Evolutionary conservation across 2,329 filamentous ascomycete species (phyloP).

Genomic region (Colletotrichum somersetense): DNA sequence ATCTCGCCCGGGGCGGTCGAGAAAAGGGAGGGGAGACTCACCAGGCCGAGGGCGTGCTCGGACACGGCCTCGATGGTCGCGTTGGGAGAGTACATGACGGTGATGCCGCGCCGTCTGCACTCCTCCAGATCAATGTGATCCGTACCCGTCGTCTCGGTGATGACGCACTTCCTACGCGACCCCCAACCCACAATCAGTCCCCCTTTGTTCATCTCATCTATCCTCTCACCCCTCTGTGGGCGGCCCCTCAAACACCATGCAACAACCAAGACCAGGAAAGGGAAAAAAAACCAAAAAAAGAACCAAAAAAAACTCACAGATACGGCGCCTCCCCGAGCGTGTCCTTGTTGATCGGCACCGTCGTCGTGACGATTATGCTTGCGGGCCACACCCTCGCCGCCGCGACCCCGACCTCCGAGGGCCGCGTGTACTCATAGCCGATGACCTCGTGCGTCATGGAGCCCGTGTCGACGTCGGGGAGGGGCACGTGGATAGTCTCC

Average conservation of each 20-base stretch:
- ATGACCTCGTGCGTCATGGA: constrained; percentile 41
- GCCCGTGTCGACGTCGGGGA: constrained; percentile 34
- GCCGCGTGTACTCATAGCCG: constrained; percentile 39
- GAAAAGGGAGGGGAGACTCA: constrained; percentile 11
- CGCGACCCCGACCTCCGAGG: constrained; percentile 21
- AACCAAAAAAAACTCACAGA: constrained; percentile 36
- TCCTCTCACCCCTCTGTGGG: neutral
- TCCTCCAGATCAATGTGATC: constrained; percentile 45
- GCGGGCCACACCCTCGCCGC: constrained; percentile 44
- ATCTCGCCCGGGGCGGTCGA: neutral
- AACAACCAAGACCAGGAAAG: neutral
- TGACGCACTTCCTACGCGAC: constrained; percentile 44
- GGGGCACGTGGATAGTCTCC: constrained; percentile 40
- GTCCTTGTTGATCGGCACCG: constrained; percentile 42
- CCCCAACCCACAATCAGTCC: neutral
- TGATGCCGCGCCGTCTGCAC: constrained; percentile 42
- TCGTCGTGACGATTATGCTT: constrained; percentile 46
- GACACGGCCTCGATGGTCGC: constrained; percentile 44
- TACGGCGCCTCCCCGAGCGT: constrained; percentile 43
- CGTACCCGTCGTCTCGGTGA: constrained; percentile 45
- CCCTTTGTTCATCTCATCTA: neutral
- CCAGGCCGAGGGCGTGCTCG: constrained; percentile 45
- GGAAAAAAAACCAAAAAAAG: neutral
- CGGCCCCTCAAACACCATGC: neutral
- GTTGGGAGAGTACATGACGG: constrained; percentile 44